phyloP scores from a whole-genome alignment of 371 early-diverging fungal species.

The Amoeboaphelidium occidentale region DNA sequence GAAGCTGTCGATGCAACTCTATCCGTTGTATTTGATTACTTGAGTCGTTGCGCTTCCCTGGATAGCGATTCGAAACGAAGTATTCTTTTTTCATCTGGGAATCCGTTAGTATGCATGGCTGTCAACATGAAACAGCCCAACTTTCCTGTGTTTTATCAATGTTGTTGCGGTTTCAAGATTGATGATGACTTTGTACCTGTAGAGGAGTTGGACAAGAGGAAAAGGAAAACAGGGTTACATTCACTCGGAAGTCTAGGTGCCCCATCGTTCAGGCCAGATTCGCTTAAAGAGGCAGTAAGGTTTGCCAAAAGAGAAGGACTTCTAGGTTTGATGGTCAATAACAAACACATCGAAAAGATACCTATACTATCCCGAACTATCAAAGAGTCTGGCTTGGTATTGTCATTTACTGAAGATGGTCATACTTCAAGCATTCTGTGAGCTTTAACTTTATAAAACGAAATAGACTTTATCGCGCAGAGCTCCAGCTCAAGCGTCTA shows the following conservation, averaged over 20 bases:
- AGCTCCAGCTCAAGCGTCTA: too few relatives aligned
- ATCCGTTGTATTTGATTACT: slow-evolving; percentile 39
- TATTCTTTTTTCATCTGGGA: slow-evolving; percentile 63
- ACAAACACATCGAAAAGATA: slow-evolving; percentile 43
- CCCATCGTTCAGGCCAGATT: slow-evolving; percentile 67
- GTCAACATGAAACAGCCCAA: slow-evolving; percentile 94
- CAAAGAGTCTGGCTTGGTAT: slow-evolving; percentile 35
- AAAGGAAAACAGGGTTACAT: too few relatives aligned
- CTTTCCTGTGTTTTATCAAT: slow-evolving; percentile 80
- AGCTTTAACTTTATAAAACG: slow-evolving; percentile 34
- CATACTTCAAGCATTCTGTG: slow-evolving; percentile 54
- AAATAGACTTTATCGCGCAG: too few relatives aligned
- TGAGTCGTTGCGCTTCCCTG: slow-evolving; percentile 4
- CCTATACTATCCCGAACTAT: slow-evolving; percentile 43
- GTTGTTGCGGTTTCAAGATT: slow-evolving; percentile 50
- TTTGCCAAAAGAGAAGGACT: slow-evolving; percentile 48
- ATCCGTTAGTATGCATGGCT: slow-evolving; percentile 65
- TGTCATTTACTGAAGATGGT: slow-evolving; percentile 62
- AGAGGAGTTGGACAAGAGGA: too few relatives aligned
- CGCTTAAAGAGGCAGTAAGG: slow-evolving; percentile 51
- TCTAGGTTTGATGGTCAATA: slow-evolving; percentile 56
- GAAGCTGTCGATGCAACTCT: slow-evolving; percentile 56
- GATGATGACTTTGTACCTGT: slow-evolving; percentile 52
- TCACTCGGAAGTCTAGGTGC: too few relatives aligned
- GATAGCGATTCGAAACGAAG: slow-evolving; percentile 17